Percentiles rank a stretch among this genome's conserved stretches.
These are phyloP conservation scores for Corylus avellana DNA, from an alignment of 306 rosid species.

Conservation along the genomic window DNA sequence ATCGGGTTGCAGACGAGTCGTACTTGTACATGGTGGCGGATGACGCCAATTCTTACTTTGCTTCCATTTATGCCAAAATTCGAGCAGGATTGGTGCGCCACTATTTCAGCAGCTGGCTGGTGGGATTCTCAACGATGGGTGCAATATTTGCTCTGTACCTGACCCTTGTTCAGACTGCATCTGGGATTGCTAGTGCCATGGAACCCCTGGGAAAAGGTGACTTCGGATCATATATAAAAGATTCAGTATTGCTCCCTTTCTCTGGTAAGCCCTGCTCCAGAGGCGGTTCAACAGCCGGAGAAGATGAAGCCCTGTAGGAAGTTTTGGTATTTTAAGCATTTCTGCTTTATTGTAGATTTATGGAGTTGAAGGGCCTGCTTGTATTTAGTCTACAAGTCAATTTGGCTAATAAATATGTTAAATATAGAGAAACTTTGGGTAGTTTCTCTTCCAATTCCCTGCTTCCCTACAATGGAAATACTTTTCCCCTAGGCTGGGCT, in stretches of 20 bases:
- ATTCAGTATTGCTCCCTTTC: not conserved
- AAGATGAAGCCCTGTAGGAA: not conserved
- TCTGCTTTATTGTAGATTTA: no score
- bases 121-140: slow-evolving; percentile 42
- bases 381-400: no score
- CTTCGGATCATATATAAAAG: not conserved
- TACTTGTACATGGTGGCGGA: slow-evolving; percentile 36
- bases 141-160: slow-evolving; percentile 40
- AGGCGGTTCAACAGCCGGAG: not conserved
- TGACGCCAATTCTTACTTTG: slow-evolving; percentile 30
- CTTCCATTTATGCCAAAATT: not conserved
- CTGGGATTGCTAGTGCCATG: not conserved
- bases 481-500: no score
- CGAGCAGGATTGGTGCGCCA: slow-evolving; percentile 37
- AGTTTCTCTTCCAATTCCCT: no score
- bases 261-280: not conserved
- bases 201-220: fast-evolving
- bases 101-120: slow-evolving; percentile 45
- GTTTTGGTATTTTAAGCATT: no score
- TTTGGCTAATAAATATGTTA: no score
- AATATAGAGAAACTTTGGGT: no score
- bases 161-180: slow-evolving; percentile 33
- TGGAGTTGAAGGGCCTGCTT: no score
- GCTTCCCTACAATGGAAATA: no score
- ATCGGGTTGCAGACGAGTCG: slow-evolving; percentile 26